Conservation (phyloP, 345 rosid species). For the Arabidopsis suecica region DNA sequence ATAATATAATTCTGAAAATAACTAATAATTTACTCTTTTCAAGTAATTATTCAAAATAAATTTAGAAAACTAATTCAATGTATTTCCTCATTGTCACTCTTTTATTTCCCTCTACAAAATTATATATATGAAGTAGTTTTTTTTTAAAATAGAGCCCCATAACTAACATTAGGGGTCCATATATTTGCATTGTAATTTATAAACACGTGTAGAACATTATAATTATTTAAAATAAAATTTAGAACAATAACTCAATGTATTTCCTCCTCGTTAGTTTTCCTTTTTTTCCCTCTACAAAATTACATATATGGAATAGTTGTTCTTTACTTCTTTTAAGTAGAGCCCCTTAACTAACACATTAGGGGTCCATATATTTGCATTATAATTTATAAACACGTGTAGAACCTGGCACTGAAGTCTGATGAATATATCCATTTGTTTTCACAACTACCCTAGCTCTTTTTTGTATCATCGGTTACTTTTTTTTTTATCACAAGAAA, state of each 20-base stretch:
- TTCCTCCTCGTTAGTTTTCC: not conserved
- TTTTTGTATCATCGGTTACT: no score
- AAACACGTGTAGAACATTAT: not conserved
- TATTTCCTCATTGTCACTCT: not conserved
- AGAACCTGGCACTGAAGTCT: not conserved
- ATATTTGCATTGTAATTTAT: not conserved
- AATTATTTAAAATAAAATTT: not conserved
- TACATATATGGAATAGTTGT: not conserved
- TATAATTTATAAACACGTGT: not conserved
- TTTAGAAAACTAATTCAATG: not conserved
- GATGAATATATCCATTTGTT: not conserved
- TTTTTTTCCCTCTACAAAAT: not conserved
- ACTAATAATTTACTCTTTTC: not conserved
- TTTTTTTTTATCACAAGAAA: not conserved
- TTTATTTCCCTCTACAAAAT: not conserved
- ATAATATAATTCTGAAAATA: not conserved
- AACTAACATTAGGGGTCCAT: not conserved
- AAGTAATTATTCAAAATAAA: not conserved
- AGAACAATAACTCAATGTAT: not conserved
- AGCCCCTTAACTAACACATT: not conserved
- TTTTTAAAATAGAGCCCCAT: not conserved
- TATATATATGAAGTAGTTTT: not conserved
- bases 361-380: not conserved
- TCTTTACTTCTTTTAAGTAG: not conserved
- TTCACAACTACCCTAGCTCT: not conserved